Conservation (phyloP, 306 rosid species). For the Castanea sativa region DNA sequence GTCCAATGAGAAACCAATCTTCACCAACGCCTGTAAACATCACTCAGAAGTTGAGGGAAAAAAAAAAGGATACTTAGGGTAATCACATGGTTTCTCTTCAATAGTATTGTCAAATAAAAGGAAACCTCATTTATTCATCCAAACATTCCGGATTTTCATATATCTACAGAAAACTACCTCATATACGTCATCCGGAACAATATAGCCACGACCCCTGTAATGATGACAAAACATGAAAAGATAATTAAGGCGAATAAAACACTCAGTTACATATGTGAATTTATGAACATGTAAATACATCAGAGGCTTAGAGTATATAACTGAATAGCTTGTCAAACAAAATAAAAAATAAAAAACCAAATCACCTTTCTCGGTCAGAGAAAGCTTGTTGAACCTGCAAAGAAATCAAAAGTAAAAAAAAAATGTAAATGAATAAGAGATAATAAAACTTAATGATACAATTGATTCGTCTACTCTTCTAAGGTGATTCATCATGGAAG, state of each 20-base stretch:
- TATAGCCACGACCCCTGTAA: constrained; percentile 79
- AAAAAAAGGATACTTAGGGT: constrained; percentile 2
- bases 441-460: background rate
- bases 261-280: background rate
- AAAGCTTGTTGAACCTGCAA: constrained; percentile 87
- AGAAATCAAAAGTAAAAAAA: constrained; percentile 6
- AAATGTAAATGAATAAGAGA: background rate
- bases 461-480: background rate
- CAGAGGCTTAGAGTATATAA: constrained; percentile 12
- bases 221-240: constrained; percentile 19
- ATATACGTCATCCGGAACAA: constrained; percentile 69
- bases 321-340: background rate
- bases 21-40: constrained; percentile 61
- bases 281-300: background rate
- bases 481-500: background rate
- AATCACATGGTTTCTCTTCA: constrained; percentile 5
- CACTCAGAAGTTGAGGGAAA: constrained; percentile 22
- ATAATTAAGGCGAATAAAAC: background rate
- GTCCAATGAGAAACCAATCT: constrained; percentile 83
- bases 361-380: constrained; percentile 74
- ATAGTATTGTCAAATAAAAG: background rate
- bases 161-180: constrained; percentile 43
- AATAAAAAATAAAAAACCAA: background rate
- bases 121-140: background rate
- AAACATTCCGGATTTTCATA: background rate